Conservation (phyloP, 169 alveolate genomes). For the Eimeria brunetti region DNA sequence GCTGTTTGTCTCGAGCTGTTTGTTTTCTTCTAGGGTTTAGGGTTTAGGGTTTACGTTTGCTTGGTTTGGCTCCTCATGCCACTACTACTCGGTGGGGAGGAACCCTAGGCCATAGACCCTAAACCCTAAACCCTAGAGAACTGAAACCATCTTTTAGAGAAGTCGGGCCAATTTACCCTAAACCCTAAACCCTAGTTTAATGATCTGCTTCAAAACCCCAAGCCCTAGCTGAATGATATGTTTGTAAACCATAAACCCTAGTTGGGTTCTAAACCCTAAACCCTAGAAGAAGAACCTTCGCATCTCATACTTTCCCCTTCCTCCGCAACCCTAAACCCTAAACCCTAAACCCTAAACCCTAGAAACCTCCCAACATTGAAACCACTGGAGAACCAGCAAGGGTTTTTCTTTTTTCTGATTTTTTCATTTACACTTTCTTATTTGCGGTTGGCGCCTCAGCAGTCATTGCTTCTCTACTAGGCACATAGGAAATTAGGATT, state of each 20-base stretch:
- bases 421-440: neutral
- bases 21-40: constrained; percentile 1
- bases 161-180: neutral
- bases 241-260: constrained; percentile 89
- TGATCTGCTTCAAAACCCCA: constrained; percentile 87
- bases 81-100: too few species aligned
- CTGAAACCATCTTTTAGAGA: neutral
- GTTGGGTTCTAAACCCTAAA: constrained; percentile 64
- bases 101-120: constrained; percentile 45
- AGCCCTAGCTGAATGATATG: constrained; percentile 93
- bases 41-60: constrained; percentile 21
- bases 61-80: too few species aligned
- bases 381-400: too few species aligned
- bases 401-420: neutral
- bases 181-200: neutral
- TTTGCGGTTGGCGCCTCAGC: neutral
- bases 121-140: neutral
- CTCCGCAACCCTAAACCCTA: neutral
- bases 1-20: neutral
- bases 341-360: constrained; percentile 12
- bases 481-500: neutral
- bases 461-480: neutral
- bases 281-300: neutral
- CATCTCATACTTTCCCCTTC: neutral
- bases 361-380: too few species aligned